Conservation (phyloP, 2,329 filamentous ascomycete species). For the Penicillium digitatum region DNA sequence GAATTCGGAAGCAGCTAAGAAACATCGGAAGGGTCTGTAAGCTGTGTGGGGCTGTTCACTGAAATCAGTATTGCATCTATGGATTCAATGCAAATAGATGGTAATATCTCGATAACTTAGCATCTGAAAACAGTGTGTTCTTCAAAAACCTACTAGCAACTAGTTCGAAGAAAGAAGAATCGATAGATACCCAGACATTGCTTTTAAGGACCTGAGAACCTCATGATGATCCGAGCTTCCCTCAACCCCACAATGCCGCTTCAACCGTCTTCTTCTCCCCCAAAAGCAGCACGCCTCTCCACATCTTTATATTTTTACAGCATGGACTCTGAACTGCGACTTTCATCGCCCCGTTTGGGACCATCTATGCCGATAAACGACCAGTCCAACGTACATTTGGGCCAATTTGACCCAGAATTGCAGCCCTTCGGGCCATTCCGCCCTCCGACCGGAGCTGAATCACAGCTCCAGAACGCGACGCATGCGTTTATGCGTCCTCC, state of each 20-base stretch:
- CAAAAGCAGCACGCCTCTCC: conserved; percentile 31
- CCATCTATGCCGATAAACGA: conserved; percentile 18
- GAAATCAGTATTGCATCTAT: background rate
- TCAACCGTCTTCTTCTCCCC: conserved; percentile 22
- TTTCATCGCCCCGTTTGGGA: conserved; percentile 17
- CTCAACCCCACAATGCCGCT: conserved; percentile 23
- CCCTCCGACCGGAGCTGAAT: conserved; percentile 22
- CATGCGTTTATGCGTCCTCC: conserved; percentile 13
- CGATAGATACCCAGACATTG: background rate
- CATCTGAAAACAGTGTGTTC: background rate
- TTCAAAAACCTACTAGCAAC: too few relatives aligned
- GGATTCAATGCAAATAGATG: background rate
- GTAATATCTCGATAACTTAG: background rate
- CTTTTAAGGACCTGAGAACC: background rate
- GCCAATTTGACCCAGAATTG: conserved; percentile 21
- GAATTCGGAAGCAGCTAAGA: conserved; percentile 57
- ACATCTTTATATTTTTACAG: conserved; percentile 1
- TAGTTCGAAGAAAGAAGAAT: background rate
- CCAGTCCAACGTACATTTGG: conserved; percentile 20
- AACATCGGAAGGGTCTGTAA: conserved; percentile 32
- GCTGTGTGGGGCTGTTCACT: background rate
- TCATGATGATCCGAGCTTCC: conserved; percentile 9
- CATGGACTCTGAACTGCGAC: conserved; percentile 30
- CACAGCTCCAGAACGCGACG: conserved; percentile 17
- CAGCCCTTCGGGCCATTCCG: conserved; percentile 30